A percentile compares a stretch with the other conserved stretches of the same genome.
Conservation (phyloP, 306 rosid species). For the Vigna unguiculata region DNA sequence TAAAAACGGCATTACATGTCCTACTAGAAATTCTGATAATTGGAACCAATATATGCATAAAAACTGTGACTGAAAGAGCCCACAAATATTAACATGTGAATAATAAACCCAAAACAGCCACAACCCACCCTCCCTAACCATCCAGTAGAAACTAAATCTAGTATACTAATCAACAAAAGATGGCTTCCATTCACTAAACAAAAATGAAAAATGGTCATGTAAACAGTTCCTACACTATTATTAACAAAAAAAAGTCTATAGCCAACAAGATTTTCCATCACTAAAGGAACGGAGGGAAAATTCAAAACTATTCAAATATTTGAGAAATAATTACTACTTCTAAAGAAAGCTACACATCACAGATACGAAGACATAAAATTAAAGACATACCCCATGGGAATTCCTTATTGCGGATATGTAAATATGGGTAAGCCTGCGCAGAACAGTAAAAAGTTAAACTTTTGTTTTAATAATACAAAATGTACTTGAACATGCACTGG, state of each 20-base stretch:
- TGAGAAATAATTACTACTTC: background rate
- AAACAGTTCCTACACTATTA: slow-evolving; percentile 1
- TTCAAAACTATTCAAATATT: slow-evolving; percentile 8
- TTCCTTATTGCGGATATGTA: slow-evolving; percentile 97
- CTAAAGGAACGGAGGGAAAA: background rate
- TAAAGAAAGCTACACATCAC: slow-evolving; percentile 7
- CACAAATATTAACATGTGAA: too few species aligned
- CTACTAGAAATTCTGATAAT: background rate
- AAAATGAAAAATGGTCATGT: background rate
- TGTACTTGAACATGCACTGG: background rate
- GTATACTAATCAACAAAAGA: slow-evolving; percentile 14
- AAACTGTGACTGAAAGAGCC: too few species aligned
- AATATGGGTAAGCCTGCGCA: slow-evolving; percentile 54
- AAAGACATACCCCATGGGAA: slow-evolving; percentile 93
- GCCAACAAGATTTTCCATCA: slow-evolving; percentile 3
- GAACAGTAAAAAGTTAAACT: background rate
- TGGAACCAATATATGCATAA: too few species aligned
- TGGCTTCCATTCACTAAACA: background rate
- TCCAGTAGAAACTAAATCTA: slow-evolving; percentile 21
- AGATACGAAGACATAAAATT: slow-evolving; percentile 33
- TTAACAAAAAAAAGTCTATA: background rate
- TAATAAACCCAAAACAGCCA: background rate
- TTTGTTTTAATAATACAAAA: background rate
- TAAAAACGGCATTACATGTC: background rate
- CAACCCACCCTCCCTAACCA: background rate